Conservation (phyloP, 306 rosid genomes). For the Lupinus albus region DNA sequence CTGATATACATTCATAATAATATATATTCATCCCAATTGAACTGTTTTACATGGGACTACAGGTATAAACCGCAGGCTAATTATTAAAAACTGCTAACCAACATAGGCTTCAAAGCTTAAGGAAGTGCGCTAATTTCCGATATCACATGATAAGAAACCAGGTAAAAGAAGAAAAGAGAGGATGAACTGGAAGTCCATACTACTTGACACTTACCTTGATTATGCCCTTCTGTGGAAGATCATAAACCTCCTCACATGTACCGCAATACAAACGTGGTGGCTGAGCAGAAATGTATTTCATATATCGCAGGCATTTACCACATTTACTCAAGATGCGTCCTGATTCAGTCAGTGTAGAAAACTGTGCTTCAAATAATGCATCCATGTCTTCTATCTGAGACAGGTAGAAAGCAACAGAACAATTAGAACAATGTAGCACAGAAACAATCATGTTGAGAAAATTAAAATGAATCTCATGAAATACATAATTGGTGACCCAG, state of each 20-base stretch:
- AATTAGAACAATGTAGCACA: conserved; percentile 31
- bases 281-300: conserved; percentile 84
- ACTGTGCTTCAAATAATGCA: conserved; percentile 92
- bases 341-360: conserved; percentile 80
- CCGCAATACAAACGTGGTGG: conserved; percentile 86
- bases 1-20: no score
- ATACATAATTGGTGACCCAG: conserved; percentile 28
- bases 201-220: conserved; percentile 67
- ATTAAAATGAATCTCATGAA: conserved; percentile 13
- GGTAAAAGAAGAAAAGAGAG: conserved; percentile 20
- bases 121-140: not conserved
- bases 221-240: conserved; percentile 89
- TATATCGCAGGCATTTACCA: conserved; percentile 92
- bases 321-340: conserved; percentile 87
- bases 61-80: not conserved
- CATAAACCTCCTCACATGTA: conserved; percentile 87
- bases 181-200: conserved; percentile 12
- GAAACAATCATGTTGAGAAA: conserved; percentile 13
- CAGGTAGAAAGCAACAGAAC: conserved; percentile 39
- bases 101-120: conserved; percentile 6
- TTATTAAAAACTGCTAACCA: not conserved
- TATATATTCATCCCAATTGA: no score
- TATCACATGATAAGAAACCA: conserved; percentile 19
- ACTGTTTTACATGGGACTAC: no score
- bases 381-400: conserved; percentile 95